phyloP scores from a whole-genome alignment of 1,284 basidiomycete species.

The Papiliotrema flavescens region DNA sequence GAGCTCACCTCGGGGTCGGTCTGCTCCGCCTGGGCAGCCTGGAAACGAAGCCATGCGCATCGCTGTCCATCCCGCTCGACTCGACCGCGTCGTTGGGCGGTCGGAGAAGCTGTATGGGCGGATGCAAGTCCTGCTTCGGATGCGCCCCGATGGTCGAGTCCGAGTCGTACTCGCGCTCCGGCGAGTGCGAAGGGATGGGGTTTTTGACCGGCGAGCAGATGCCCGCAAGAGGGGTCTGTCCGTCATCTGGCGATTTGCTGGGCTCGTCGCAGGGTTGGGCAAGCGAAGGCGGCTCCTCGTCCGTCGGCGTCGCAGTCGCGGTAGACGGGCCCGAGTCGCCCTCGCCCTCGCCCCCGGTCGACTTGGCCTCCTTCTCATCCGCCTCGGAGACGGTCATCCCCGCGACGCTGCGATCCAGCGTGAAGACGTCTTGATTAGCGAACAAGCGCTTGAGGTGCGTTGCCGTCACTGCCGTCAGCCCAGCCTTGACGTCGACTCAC shows the following conservation, averaged over 20 bases:
- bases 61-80: constrained; percentile 47
- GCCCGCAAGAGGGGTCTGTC: constrained; percentile 23
- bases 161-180: constrained; percentile 62
- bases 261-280: background rate
- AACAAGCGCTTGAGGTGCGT: constrained; percentile 54
- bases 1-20: constrained; percentile 36
- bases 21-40: constrained; percentile 63
- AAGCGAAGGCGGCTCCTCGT: background rate
- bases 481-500: constrained; percentile 14
- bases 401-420: constrained; percentile 42
- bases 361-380: constrained; percentile 57
- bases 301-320: constrained; percentile 11
- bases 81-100: constrained; percentile 6
- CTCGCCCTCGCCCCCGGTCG: constrained; percentile 10
- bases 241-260: constrained; percentile 3
- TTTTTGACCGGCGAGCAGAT: constrained; percentile 8
- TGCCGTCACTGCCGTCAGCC: constrained; percentile 36
- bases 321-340: background rate
- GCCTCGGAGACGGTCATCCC: constrained; percentile 68
- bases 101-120: background rate
- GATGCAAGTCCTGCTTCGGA: background rate
- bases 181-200: constrained; percentile 12
- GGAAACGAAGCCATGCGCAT: constrained; percentile 52
- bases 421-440: constrained; percentile 51
- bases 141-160: constrained; percentile 84